Evolutionary conservation across 1,139 yeast genomes (phyloP).

Genomic region (Geotrichum europaeum): DNA sequence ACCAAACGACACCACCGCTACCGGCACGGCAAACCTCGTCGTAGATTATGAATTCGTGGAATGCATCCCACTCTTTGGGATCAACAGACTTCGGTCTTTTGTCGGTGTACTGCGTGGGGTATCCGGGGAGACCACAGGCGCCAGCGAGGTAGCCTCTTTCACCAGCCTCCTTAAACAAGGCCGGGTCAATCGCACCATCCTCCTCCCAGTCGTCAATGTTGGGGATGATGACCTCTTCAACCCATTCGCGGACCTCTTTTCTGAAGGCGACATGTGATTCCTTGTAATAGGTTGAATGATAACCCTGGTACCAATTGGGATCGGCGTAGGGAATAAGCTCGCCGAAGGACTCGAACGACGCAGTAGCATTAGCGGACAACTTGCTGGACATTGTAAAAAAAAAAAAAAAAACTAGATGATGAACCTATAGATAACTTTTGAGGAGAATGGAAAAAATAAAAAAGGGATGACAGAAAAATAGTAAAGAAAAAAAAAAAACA

Average conservation of each 20-base stretch:
- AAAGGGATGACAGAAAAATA: neutral
- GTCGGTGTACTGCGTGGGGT: constrained; percentile 34
- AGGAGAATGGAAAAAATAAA: neutral
- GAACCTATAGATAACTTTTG: neutral
- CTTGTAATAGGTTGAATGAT: constrained; percentile 38
- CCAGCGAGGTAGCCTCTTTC: constrained; percentile 33
- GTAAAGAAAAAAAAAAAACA: neutral
- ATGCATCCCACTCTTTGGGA: constrained; percentile 36
- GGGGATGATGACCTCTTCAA: constrained; percentile 37
- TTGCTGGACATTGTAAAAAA: neutral
- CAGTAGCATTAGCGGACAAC: neutral
- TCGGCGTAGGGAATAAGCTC: constrained; percentile 41
- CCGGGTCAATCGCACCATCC: constrained; percentile 34
- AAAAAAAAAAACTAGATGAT: neutral
- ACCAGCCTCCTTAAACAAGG: constrained; percentile 33
- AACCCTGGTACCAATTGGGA: constrained; percentile 42
- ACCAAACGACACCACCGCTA: constrained; percentile 40
- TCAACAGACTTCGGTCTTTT: constrained; percentile 33
- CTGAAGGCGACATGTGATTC: constrained; percentile 38
- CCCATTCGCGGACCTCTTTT: constrained; percentile 38
- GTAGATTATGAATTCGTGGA: constrained; percentile 36
- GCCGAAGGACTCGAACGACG: constrained; percentile 32
- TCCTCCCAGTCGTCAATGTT: constrained; percentile 42
- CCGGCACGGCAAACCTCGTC: constrained; percentile 40
- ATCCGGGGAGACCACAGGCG: constrained; percentile 32